Base-by-base conservation (phyloP, 441 rosid species). In the Gossypium davidsonii region DNA sequence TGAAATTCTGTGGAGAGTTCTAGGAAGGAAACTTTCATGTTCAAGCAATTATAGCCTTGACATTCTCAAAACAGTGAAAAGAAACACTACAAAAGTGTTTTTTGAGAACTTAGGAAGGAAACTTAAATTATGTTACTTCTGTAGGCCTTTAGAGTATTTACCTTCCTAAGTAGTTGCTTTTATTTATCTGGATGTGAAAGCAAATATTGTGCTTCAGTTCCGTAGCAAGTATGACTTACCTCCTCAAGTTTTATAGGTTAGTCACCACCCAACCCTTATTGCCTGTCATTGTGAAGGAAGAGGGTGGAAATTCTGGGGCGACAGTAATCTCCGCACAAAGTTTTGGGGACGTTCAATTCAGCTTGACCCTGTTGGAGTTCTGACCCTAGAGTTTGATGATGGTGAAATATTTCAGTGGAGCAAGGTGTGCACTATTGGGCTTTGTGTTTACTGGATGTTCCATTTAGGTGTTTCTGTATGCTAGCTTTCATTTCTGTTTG, bases 281-380 rank as follows among this genome's bases (percentile, higher is more conserved):
- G 99, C 98, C 66, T 95, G 99, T 85, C 98, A 93, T 76, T 88
- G 95, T 79, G 88, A 95, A 88, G 98, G 99, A 64, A 88, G 79
- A 83, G 98, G 99, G 58, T 95, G 99, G 99, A 91, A 89, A 81
- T 91, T 95, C 82, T 95, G 92, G 91, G 98, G 91, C 1, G 99
- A 95, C 78, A 91, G 96, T 78, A 91, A 93, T 76, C 84, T 95
- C 72, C 85, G 85, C 65, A 81, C 98, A 9, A 95, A 95, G 85
- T 95, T 95, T 81, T 93, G 99, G 99, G 99, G 99, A 34, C 88
- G 89, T 71, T 95, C 99, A 25, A 95, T 95, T 85, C 97, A 91
- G 88, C 91, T 95, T 56, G 91, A 95, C 67, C 99, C 99, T 21
- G 89, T 90, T 61, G 99, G 99, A 79, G 81, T 82, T 73, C 83